Base-by-base conservation (phyloP, 108 stramenopile genomes). In the Nannochloropsis oceanica region DNA sequence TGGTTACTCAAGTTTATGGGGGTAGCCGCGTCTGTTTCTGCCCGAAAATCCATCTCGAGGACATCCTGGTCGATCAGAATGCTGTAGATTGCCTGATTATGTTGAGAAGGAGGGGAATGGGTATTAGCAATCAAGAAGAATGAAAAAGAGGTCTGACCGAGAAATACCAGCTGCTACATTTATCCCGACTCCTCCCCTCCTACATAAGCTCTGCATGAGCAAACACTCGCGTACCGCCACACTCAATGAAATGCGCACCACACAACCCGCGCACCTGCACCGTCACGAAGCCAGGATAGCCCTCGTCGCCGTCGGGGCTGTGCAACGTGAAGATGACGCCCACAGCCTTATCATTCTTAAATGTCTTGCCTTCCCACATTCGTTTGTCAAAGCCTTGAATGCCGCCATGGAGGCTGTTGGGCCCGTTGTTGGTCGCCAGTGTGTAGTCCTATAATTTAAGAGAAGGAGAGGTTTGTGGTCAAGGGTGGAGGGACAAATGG, bases 271-370 rank as follows among this genome's bases (percentile, higher is more conserved):
- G 9, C 42, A 86, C 86, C 86, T 84, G 80, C 18, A 81, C 44
- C 34, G 81, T 27, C 44, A 87, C 79, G 27, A 25, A 25, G 24
- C 84, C 84, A 13, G 87, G 87, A 34, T 81, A 87, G 0, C 87
- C 87, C 80, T 83, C 87, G 12, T 87, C 87, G 13, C 81, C 84
- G 80, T 88, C 84, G 12, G 87, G 87, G 82, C 87, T 88, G 84
- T 43, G 44, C 34, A 43, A 44, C 43, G 27, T 80, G 79, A 88
- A 88, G 11, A 42, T 18, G 34, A 88, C 84, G 79, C 84, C 87
- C 42, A 82, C 87, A 27, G 79, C 84, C 13, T 9, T 43, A 43
- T 42, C 24, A 7, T 22, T 43, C 22, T 14, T 43, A 83, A 27
- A 83, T 5, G 27, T 18, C 20, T 44, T 3, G 18, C 7, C 34